Conservation (phyloP, 2,329 filamentous ascomycete species). For the Fonsecaea monophora region DNA sequence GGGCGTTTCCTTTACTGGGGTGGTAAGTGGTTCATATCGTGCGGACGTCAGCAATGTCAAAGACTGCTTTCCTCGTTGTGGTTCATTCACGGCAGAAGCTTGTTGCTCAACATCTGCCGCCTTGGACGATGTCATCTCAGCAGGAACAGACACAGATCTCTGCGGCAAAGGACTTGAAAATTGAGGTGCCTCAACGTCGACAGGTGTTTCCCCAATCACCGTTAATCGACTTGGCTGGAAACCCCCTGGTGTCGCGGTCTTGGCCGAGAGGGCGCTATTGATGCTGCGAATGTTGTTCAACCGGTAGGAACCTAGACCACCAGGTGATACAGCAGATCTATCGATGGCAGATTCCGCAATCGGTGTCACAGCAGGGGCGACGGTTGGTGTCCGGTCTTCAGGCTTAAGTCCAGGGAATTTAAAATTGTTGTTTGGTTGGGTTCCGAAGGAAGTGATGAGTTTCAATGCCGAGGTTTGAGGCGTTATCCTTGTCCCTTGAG, state of each 20-base stretch:
- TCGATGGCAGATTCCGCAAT: constrained; percentile 77
- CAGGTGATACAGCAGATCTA: constrained; percentile 70
- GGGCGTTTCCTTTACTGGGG: constrained; percentile 54
- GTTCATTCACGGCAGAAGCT: constrained; percentile 47
- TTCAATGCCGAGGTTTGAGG: constrained; percentile 85
- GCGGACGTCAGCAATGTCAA: constrained; percentile 53
- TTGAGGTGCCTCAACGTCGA: constrained; percentile 55
- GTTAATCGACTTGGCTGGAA: constrained; percentile 67
- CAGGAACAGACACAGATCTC: constrained; percentile 44
- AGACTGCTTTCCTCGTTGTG: constrained; percentile 45
- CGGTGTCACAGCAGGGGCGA: constrained; percentile 78
- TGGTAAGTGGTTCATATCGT: constrained; percentile 53
- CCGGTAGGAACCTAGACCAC: constrained; percentile 65
- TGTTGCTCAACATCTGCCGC: constrained; percentile 36
- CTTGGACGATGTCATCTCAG: constrained; percentile 27
- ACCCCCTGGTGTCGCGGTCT: constrained; percentile 66
- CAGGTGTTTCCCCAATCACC: constrained; percentile 75
- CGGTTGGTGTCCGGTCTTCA: constrained; percentile 74
- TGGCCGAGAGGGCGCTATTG: constrained; percentile 72
- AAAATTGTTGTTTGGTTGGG: constrained; percentile 58
- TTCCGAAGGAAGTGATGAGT: constrained; percentile 85
- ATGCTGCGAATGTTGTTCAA: constrained; percentile 68
- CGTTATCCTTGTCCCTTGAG: constrained; percentile 61
- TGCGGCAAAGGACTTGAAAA: constrained; percentile 45
- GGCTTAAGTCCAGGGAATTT: constrained; percentile 65